phyloP scores from a whole-genome alignment of 495 filamentous ascomycete genomes.

The Talaromyces nanjingensis region DNA sequence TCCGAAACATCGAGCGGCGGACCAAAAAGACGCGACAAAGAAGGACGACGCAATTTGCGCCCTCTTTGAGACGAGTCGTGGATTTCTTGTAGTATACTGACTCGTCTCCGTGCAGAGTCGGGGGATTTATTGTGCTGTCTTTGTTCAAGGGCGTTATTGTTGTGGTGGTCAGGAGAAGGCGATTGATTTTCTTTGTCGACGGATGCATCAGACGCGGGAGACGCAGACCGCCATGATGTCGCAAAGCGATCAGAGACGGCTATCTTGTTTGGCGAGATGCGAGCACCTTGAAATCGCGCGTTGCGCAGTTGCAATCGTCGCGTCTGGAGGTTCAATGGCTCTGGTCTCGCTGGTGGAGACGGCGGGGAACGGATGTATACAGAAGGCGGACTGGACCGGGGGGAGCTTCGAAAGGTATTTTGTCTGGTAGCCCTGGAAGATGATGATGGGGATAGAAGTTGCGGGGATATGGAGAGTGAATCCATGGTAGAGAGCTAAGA shows the following conservation, averaged over 20 bases:
- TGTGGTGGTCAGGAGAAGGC: neutral
- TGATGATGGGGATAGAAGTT: neutral
- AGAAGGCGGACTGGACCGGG: slow-evolving; percentile 4
- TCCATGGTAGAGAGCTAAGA: neutral
- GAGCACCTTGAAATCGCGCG: slow-evolving; percentile 23
- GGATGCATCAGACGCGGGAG: slow-evolving; percentile 6
- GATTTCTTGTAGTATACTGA: slow-evolving; percentile 24
- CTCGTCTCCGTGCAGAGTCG: slow-evolving; percentile 10
- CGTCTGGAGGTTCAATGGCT: slow-evolving; percentile 19
- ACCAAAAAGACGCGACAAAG: slow-evolving; percentile 17
- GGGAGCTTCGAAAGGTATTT: neutral
- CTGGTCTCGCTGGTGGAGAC: slow-evolving; percentile 9
- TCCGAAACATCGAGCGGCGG: slow-evolving; percentile 4
- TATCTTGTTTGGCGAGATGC: slow-evolving; percentile 17
- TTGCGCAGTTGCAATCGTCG: slow-evolving; percentile 26
- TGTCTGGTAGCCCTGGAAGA: neutral
- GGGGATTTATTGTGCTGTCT: neutral
- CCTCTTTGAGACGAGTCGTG: slow-evolving; percentile 18
- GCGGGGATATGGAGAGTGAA: neutral
- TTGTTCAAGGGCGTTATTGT: neutral
- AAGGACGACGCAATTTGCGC: slow-evolving; percentile 12
- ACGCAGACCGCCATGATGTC: slow-evolving; percentile 9
- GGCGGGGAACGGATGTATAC: slow-evolving; percentile 7
- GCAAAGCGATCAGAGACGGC: slow-evolving; percentile 8
- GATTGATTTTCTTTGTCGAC: slow-evolving; percentile 11